Percentiles rank a stretch among this genome's conserved stretches.
Evolutionary conservation across 768 basidiomycete species (phyloP).

Genomic region (Hortiboletus flavorubellus): DNA sequence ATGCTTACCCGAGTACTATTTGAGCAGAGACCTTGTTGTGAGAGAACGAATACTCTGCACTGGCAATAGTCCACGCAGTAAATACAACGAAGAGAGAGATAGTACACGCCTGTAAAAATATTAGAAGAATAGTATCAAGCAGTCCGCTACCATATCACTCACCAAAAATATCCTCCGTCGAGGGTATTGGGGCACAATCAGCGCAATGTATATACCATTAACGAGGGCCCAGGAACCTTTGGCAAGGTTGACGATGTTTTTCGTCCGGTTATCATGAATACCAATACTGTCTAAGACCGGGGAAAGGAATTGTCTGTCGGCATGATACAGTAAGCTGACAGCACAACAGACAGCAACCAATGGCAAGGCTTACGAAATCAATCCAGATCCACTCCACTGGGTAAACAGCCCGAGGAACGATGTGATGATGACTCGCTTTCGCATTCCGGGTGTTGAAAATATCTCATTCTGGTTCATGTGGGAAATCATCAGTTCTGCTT

Average conservation of each 20-base stretch:
- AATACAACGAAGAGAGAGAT: conserved; percentile 15
- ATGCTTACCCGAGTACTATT: conserved; percentile 12
- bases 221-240: not conserved
- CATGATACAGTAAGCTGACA: not conserved
- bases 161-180: conserved; percentile 11
- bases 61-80: conserved; percentile 18
- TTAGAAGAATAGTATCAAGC: not conserved
- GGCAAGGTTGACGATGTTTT: conserved; percentile 10
- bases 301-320: conserved; percentile 9
- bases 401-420: conserved; percentile 14
- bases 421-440: conserved; percentile 12
- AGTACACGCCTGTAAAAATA: conserved; percentile 3
- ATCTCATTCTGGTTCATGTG: not conserved
- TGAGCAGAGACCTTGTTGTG: conserved; percentile 5
- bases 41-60: conserved; percentile 16
- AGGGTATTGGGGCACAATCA: conserved; percentile 1
- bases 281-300: conserved; percentile 7
- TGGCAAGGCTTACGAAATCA: not conserved
- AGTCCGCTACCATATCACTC: not conserved
- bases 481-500: conserved; percentile 18
- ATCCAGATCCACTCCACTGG: conserved; percentile 11
- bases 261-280: conserved; percentile 13
- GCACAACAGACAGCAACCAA: not conserved
- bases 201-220: not conserved
- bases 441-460: conserved; percentile 14